A percentile compares a stretch with the other conserved stretches of the same genome.
Evolutionary conservation across 2,329 filamentous ascomycete genomes (phyloP).

Genomic region (Penicillium sumatraense): DNA sequence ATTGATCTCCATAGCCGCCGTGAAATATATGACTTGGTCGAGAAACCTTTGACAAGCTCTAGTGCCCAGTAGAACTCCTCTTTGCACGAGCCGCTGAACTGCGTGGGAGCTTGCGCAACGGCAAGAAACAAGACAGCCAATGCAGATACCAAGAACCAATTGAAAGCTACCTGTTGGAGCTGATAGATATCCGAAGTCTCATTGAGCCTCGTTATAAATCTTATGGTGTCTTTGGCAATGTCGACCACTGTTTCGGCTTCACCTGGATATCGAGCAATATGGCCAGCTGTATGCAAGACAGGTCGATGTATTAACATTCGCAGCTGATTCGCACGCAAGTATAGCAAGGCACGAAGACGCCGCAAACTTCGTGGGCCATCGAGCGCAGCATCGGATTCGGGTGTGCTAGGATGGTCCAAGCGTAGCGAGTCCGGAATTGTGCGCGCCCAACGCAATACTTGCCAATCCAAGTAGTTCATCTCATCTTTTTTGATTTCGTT

Average conservation of each 20-base stretch:
- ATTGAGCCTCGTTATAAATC: slow-evolving; percentile 63
- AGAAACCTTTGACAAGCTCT: slow-evolving; percentile 65
- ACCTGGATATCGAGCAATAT: slow-evolving; percentile 73
- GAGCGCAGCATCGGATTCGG: slow-evolving; percentile 46
- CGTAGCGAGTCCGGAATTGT: slow-evolving; percentile 67
- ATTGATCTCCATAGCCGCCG: slow-evolving; percentile 67
- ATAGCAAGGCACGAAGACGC: slow-evolving; percentile 79
- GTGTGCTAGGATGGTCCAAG: slow-evolving; percentile 59
- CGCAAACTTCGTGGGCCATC: slow-evolving; percentile 64
- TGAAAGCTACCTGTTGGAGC: slow-evolving; percentile 66
- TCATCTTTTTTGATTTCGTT: slow-evolving; percentile 72
- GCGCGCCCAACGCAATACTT: slow-evolving; percentile 83
- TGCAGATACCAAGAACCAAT: slow-evolving; percentile 68
- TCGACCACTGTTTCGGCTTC: slow-evolving; percentile 72
- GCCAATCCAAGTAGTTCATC: slow-evolving; percentile 78
- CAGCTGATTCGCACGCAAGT: slow-evolving; percentile 86
- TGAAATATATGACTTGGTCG: slow-evolving; percentile 63
- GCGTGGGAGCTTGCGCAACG: slow-evolving; percentile 63
- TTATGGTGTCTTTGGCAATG: slow-evolving; percentile 67
- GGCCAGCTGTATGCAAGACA: slow-evolving; percentile 73
- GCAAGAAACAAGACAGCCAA: slow-evolving; percentile 67
- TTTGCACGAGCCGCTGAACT: slow-evolving; percentile 61
- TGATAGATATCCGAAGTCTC: slow-evolving; percentile 66
- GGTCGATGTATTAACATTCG: slow-evolving; percentile 87
- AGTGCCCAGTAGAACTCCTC: slow-evolving; percentile 70